Percentiles rank a stretch among this genome's conserved stretches.
These are phyloP conservation scores for Diaporthe ampelina DNA, from an alignment of 2,329 filamentous ascomycete species.

Conservation along the genomic window DNA sequence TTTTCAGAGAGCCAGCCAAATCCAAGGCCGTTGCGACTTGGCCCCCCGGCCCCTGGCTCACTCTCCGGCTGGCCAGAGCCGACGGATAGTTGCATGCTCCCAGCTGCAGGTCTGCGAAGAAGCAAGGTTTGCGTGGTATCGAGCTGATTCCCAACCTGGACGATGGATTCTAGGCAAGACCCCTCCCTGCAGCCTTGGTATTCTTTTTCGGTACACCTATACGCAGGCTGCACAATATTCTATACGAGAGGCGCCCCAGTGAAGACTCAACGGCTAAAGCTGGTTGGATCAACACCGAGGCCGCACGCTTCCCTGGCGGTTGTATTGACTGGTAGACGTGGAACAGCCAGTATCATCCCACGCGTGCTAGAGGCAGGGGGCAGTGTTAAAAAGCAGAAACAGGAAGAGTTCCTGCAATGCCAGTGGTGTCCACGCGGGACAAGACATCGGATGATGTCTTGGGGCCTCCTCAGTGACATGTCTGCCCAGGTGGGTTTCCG, in stretches of 20 bases:
- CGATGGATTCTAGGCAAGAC: not conserved
- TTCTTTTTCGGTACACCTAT: too few relatives aligned
- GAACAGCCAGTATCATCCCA: not conserved
- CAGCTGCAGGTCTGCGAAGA: not conserved
- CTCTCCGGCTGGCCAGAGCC: not conserved
- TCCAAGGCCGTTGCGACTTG: not conserved
- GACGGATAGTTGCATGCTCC: not conserved
- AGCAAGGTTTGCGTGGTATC: constrained; percentile 3
- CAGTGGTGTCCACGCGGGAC: too few relatives aligned
- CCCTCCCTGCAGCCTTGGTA: not conserved
- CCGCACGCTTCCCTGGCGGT: not conserved
- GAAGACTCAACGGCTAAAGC: not conserved
- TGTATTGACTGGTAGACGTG: too few relatives aligned
- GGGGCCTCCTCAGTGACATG: not conserved
- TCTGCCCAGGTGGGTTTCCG: constrained; percentile 6
- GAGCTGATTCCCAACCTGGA: not conserved
- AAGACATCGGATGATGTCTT: constrained; percentile 13
- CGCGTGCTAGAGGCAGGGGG: not conserved
- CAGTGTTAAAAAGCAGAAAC: not conserved
- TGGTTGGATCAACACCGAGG: constrained; percentile 1
- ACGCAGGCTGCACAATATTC: too few relatives aligned
- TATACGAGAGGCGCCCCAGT: not conserved
- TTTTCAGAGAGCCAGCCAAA: not conserved
- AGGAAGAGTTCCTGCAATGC: not conserved
- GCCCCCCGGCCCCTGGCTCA: not conserved